phyloP scores from a whole-genome alignment of 768 basidiomycete genomes.

The Nidularia sp. region DNA sequence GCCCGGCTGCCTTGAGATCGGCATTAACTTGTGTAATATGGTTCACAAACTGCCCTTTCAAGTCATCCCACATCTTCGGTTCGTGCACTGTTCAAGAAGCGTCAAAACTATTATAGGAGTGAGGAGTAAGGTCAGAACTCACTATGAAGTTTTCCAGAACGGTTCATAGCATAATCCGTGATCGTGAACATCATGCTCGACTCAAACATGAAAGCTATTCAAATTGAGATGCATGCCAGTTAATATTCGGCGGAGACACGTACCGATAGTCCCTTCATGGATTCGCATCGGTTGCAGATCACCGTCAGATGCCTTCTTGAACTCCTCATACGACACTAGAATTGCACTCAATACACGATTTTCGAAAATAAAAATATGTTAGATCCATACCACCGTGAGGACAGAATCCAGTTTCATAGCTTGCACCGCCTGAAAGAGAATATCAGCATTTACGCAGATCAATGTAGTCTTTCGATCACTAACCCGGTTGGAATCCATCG shows the following conservation, averaged over 20 bases:
- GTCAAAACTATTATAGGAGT: not conserved
- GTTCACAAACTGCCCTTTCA: slow-evolving; percentile 54
- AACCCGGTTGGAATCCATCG: slow-evolving; percentile 58
- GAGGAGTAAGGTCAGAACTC: slow-evolving; percentile 6
- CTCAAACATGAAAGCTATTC: slow-evolving; percentile 60
- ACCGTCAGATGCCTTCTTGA: slow-evolving; percentile 49
- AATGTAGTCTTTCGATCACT: not conserved
- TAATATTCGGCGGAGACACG: slow-evolving; percentile 6
- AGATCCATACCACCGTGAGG: slow-evolving; percentile 51
- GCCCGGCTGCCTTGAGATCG: slow-evolving; percentile 37
- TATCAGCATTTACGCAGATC: not conserved
- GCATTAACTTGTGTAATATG: slow-evolving; percentile 53
- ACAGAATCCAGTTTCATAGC: slow-evolving; percentile 61
- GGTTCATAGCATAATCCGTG: slow-evolving; percentile 61
- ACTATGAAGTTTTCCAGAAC: slow-evolving; percentile 58
- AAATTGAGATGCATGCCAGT: not conserved
- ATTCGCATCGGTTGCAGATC: slow-evolving; percentile 49
- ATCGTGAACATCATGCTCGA: slow-evolving; percentile 59
- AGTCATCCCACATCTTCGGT: slow-evolving; percentile 63
- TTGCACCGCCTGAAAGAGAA: slow-evolving; percentile 36
- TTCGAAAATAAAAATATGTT: not conserved
- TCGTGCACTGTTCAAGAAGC: slow-evolving; percentile 41
- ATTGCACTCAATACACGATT: not conserved
- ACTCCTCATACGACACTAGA: slow-evolving; percentile 56
- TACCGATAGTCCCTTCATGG: slow-evolving; percentile 51